Base-by-base conservation (phyloP, 345 rosid genomes). In the Eutrema heterophyllum region DNA sequence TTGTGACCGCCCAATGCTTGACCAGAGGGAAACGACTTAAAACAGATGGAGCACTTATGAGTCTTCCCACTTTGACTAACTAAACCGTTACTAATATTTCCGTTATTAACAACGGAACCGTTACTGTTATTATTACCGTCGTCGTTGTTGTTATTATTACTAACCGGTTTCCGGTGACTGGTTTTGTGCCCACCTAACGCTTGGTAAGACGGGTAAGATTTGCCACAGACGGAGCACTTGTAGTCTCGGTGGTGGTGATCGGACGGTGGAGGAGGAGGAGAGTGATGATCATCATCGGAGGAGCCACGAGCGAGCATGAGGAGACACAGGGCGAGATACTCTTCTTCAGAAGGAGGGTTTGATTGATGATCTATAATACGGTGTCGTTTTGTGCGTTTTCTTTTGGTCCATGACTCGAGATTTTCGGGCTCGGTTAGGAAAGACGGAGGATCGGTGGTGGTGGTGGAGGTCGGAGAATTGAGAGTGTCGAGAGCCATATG, bases 1-100 rank as follows among this genome's bases (percentile, higher is more conserved):
- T 91, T 91, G 82, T 91, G 97, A n/a, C 97, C 97, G 13, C 97
- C 97, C 16, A 91, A 57, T n/a, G 97, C 97, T 79, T 91, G 97
- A 40, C 95, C 97, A 6, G 91, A 84, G 4, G 93, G 81, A 53
- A 91, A 91, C 15, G 81, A 57, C 84, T 89, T 91, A 81, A 83
- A 88, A 75, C 97, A 89, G 54, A 89, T 85, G 14, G 97, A 86
- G 62, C 97, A 91, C 81, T 87, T 87, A 72, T 91, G 97, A 60
- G 79, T 68, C 84, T 79, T 89, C 14, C 78, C 88, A 27, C 79
- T 36, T 50, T 67, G 58, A 59, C 77, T 26, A 30, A 67, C 33
- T 15, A 36, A n/a, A 2, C 76, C 59, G 49, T 76, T 24, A 43
- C 74, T 79, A 12, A 70, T 81, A 29, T 51, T 73, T 11, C 73